Percentiles rank a stretch among this genome's conserved stretches.
Conservation (phyloP, 345 rosid species). For the Brassica incana region DNA sequence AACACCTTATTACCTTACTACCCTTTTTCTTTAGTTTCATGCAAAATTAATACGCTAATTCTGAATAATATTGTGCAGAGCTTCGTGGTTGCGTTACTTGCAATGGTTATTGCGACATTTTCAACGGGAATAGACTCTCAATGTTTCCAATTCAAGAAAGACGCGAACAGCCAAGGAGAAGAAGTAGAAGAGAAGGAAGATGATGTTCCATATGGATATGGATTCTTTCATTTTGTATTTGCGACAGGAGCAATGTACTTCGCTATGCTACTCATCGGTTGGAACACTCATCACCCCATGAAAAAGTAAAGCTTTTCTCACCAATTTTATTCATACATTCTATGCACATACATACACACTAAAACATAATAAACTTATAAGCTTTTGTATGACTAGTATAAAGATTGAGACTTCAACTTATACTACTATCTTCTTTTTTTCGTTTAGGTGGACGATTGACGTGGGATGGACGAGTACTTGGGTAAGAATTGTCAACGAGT, state of each 20-base stretch:
- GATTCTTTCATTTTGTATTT: slow-evolving; percentile 96
- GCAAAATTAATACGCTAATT: slow-evolving; percentile 1
- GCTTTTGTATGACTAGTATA: not conserved
- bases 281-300: slow-evolving; percentile 89
- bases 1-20: not conserved
- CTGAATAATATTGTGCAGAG: slow-evolving; percentile 51
- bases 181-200: slow-evolving; percentile 47
- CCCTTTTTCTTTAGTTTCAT: not conserved
- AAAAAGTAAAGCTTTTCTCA: slow-evolving; percentile 51
- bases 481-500: slow-evolving; percentile 89
- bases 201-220: slow-evolving; percentile 86
- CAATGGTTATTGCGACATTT: slow-evolving; percentile 92
- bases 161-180: slow-evolving; percentile 41
- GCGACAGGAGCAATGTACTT: slow-evolving; percentile 99
- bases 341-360: not conserved
- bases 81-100: slow-evolving; percentile 75
- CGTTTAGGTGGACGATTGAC: slow-evolving; percentile 88
- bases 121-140: slow-evolving; percentile 95
- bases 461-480: slow-evolving; percentile 99
- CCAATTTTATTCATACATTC: not conserved
- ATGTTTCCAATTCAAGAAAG: slow-evolving; percentile 76
- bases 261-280: slow-evolving; percentile 87
- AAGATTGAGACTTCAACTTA: slow-evolving; percentile 9
- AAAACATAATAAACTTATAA: not conserved
- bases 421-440: not conserved